A percentile compares a stretch with the other conserved stretches of the same genome.
Evolutionary conservation across 345 rosid genomes (phyloP).

Genomic region (Sonneratia alba): DNA sequence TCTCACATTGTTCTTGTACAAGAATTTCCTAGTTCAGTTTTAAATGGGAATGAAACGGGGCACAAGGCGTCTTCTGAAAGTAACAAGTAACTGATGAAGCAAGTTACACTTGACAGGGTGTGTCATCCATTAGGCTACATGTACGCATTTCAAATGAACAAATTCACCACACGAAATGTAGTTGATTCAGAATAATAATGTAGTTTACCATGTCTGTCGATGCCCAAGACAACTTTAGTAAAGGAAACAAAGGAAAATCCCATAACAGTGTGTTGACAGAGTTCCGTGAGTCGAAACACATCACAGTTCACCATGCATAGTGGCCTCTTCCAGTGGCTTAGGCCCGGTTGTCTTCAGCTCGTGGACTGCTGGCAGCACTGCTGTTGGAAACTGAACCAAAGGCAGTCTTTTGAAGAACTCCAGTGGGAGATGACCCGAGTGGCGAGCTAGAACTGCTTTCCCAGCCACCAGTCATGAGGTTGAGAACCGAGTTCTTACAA

Average conservation of each 20-base stretch:
- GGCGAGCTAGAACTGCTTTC: slow-evolving; percentile 49
- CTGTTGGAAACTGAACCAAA: slow-evolving; percentile 68
- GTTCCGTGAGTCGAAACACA: slow-evolving; percentile 13
- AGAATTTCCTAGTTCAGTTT: no score
- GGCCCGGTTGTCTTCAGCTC: slow-evolving; percentile 21
- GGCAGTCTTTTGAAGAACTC: slow-evolving; percentile 61
- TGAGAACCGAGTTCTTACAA: slow-evolving; percentile 32
- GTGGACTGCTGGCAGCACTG: slow-evolving; percentile 77
- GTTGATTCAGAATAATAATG: no score
- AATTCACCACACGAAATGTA: no score
- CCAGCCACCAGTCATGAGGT: slow-evolving; percentile 48
- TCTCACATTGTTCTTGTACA: no score
- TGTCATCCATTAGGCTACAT: no score
- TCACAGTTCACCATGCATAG: slow-evolving; percentile 18
- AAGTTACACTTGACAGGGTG: no score
- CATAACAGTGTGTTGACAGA: slow-evolving; percentile 13
- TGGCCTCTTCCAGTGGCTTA: slow-evolving; percentile 23
- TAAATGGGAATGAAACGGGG: no score
- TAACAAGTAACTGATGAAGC: no score
- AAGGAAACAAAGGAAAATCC: neutral
- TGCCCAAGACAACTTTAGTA: no score
- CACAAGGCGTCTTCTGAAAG: no score
- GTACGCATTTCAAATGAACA: no score
- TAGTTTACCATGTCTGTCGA: no score
- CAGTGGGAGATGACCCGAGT: slow-evolving; percentile 58